phyloP scores from a whole-genome alignment of 2,329 filamentous ascomycete species.

The Calonectria hawksworthii region DNA sequence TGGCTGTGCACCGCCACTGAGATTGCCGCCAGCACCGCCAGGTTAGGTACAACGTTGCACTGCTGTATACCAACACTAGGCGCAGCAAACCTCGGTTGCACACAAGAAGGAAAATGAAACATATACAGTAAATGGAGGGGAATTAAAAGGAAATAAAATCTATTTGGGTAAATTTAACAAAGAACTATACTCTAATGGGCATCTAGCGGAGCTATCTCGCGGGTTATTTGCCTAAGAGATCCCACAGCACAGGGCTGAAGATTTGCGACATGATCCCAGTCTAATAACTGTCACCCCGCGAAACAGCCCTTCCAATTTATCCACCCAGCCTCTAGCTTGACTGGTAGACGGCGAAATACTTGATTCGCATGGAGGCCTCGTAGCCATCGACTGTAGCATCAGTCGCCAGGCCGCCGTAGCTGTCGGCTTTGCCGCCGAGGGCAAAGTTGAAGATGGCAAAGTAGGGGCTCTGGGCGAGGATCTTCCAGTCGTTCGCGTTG shows the following conservation, averaged over 20 bases:
- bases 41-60: neutral
- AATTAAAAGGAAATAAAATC: neutral
- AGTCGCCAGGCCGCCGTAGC: neutral
- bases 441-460: conserved; percentile 12
- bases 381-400: neutral
- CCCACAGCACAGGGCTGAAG: no score
- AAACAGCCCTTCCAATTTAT: neutral
- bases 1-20: neutral
- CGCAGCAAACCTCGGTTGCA: neutral
- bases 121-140: neutral
- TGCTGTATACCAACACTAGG: neutral
- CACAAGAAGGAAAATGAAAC: neutral
- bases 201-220: neutral
- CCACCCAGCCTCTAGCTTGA: neutral
- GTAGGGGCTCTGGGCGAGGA: neutral
- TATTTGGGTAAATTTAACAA: neutral
- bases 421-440: neutral
- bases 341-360: conserved; percentile 3
- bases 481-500: neutral
- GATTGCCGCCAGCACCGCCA: neutral
- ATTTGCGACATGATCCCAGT: neutral
- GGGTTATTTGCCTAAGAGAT: neutral
- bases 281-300: neutral
- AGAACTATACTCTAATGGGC: neutral
- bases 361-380: neutral